Percentiles rank a stretch among this genome's conserved stretches.
Evolutionary conservation across 176 grass and related monocot genomes (phyloP).

Genomic region (Dendrocalamus sinicus): DNA sequence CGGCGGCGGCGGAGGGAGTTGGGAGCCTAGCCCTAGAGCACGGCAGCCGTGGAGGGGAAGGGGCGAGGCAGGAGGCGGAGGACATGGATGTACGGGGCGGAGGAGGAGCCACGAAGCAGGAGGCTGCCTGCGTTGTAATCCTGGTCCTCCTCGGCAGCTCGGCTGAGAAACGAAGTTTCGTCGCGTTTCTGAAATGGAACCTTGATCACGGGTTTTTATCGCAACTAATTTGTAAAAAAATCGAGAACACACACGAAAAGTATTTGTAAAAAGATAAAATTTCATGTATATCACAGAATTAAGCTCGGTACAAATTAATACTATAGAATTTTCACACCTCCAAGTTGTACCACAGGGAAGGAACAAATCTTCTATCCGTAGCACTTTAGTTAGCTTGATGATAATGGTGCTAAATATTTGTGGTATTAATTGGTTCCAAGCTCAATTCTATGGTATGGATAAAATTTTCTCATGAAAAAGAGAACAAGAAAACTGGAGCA

Average conservation of each 20-base stretch:
- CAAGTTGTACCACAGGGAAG: too few relatives aligned
- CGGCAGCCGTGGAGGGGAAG: neutral
- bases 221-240: neutral
- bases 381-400: too few relatives aligned
- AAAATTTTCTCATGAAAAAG: too few relatives aligned
- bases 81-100: slow-evolving; percentile 32
- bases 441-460: too few relatives aligned
- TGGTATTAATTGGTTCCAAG: too few relatives aligned
- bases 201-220: neutral
- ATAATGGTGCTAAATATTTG: too few relatives aligned
- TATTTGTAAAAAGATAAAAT: too few relatives aligned
- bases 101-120: slow-evolving; percentile 5
- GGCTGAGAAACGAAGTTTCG: too few relatives aligned
- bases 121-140: neutral
- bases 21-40: slow-evolving; percentile 12
- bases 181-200: neutral
- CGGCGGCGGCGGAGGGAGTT: neutral
- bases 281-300: too few relatives aligned
- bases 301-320: neutral
- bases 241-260: neutral
- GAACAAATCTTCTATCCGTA: too few relatives aligned
- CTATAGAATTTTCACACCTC: too few relatives aligned
- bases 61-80: slow-evolving; percentile 42
- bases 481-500: neutral
- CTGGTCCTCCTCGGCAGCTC: too few relatives aligned